phyloP scores from a whole-genome alignment of 208 protist genomes.

The Trypanosoma melophagium region DNA sequence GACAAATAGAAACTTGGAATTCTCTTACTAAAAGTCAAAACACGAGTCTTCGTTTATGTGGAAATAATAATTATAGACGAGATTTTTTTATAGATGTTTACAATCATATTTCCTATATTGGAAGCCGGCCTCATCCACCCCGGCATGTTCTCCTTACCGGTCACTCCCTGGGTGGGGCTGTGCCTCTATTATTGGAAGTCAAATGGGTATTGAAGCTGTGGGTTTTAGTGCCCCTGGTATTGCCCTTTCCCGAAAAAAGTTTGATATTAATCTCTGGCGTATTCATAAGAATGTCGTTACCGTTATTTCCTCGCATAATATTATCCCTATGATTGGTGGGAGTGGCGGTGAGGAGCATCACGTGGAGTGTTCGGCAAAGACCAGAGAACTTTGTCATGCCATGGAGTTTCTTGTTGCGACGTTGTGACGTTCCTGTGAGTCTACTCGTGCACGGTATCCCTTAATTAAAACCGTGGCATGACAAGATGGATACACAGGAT shows the following conservation, averaged over 20 bases:
- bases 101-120: constrained; percentile 71
- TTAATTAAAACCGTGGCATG: constrained; percentile 53
- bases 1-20: constrained; percentile 28
- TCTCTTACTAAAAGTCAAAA: constrained; percentile 35
- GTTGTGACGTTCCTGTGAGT: constrained; percentile 71
- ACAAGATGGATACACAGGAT: constrained; percentile 3
- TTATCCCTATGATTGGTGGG: constrained; percentile 65
- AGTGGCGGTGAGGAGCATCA: constrained; percentile 74
- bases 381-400: constrained; percentile 75
- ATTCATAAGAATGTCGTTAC: constrained; percentile 60
- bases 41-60: constrained; percentile 50
- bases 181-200: constrained; percentile 71
- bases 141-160: constrained; percentile 67
- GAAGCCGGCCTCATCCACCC: constrained; percentile 25
- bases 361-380: constrained; percentile 63
- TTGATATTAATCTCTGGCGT: constrained; percentile 35
- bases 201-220: constrained; percentile 65
- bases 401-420: constrained; percentile 76
- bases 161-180: constrained; percentile 77
- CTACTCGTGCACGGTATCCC: constrained; percentile 53
- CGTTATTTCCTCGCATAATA: constrained; percentile 70
- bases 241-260: constrained; percentile 54
- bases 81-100: constrained; percentile 78
- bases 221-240: constrained; percentile 74
- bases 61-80: constrained; percentile 72